Base-by-base conservation (phyloP, 768 basidiomycete genomes). In the Pholiota conissans region DNA sequence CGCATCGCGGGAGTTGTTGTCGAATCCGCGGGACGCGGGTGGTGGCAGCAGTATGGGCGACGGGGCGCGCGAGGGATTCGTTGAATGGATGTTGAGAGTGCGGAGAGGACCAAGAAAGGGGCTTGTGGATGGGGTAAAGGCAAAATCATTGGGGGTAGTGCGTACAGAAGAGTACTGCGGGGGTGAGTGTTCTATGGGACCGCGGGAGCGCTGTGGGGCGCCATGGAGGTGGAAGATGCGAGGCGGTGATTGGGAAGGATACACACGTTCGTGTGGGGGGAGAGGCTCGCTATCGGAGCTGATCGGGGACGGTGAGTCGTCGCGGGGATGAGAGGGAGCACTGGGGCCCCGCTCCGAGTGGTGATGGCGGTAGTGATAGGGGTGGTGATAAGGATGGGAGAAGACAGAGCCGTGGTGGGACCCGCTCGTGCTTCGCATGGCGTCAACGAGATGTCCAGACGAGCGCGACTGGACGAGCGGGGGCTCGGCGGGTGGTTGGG, bases 81-180 rank as follows among this genome's bases (percentile, higher is more conserved):
- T 74, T 1, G 86, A 87, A 65, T 90, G 88, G 42, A 92, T 82
- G 64, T 90, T 86, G 57, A 93, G 79, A 5, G 86, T 87, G 53
- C 87, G 81, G 62, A 93, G 72, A 2, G 89, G 89, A 0, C 87
- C 90, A 20, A 93, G 81, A 79, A 93, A 91, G 0, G 90, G 90
- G 58, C 87, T 89, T 1, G 89, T 86, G 18, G 85, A 87, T 1
- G 90, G 90, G 0, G 90, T 91, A 64, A 80, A 76, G 9, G 74
- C 62, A 62, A 76, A 69, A 32, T 76, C 30, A 6, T 6, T 76
- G 51, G 67, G 61, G 50, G 69, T 68, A 7, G 67, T 69, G 49
- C 70, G 59, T 20, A 69, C 61, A 14, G 72, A 69, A 35, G 70
- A 69, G 57, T 71, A 69, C 46, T 71, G 65, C 13, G 72, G 70